Conservation (phyloP, 2,329 filamentous ascomycete species). For the Myrmaecium sp. region DNA sequence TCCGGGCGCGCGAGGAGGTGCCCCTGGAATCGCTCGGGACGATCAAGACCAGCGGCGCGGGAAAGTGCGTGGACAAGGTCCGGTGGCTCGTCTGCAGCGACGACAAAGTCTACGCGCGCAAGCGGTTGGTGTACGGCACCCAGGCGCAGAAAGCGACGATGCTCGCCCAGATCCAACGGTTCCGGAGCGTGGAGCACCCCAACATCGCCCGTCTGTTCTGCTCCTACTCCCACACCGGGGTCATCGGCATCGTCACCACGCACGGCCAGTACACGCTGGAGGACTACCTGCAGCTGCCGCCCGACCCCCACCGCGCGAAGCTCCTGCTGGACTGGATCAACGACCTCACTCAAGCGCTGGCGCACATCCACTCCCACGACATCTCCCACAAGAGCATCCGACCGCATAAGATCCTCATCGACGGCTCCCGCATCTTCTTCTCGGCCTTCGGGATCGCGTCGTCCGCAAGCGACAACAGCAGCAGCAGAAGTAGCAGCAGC, state of each 20-base stretch:
- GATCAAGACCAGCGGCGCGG: conserved; percentile 14
- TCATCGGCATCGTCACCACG: conserved; percentile 17
- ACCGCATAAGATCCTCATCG: conserved; percentile 22
- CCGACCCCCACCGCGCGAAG: conserved; percentile 16
- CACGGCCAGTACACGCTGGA: conserved; percentile 20
- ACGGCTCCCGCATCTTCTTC: conserved; percentile 17
- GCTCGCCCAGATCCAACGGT: conserved; percentile 20
- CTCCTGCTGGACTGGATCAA: conserved; percentile 23
- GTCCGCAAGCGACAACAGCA: conserved; percentile 5
- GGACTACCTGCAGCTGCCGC: conserved; percentile 17
- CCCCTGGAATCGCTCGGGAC: conserved; percentile 18
- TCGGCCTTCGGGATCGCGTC: conserved; percentile 19
- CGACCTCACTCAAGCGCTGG: conserved; percentile 21
- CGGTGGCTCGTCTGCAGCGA: conserved; percentile 17
- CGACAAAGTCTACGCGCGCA: conserved; percentile 18
- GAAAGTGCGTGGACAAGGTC: conserved; percentile 20
- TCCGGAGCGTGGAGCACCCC: conserved; percentile 20
- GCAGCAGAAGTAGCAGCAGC: conserved; percentile 10
- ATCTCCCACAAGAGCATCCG: conserved; percentile 21
- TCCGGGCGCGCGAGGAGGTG: conserved; percentile 17
- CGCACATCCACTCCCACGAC: conserved; percentile 18
- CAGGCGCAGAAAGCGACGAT: conserved; percentile 18
- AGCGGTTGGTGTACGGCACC: conserved; percentile 18
- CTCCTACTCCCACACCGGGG: conserved; percentile 20
- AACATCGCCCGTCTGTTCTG: conserved; percentile 21